A percentile compares a stretch with the other conserved stretches of the same genome.
Evolutionary conservation across 305 asterid genomes (phyloP).

Genomic region (Fraxinus sp.): DNA sequence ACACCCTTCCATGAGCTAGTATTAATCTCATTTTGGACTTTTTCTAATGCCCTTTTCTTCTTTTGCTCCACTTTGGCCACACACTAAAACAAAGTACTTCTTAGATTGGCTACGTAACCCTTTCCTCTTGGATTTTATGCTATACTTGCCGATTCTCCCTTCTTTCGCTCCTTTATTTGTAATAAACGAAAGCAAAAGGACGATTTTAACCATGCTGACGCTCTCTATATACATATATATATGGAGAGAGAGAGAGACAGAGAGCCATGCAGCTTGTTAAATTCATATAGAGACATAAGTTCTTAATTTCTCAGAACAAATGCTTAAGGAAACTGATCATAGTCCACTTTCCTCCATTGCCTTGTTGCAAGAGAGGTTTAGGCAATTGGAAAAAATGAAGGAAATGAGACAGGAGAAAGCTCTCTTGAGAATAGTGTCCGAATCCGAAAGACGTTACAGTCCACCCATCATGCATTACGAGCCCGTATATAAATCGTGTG

Average conservation of each 20-base stretch:
- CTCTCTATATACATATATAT: neutral
- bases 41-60: slow-evolving; percentile 38
- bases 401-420: slow-evolving; percentile 46
- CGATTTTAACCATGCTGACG: neutral
- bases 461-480: slow-evolving; percentile 10
- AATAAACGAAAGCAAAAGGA: neutral
- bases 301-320: slow-evolving; percentile 7
- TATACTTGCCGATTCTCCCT: slow-evolving; percentile 45
- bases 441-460: slow-evolving; percentile 10
- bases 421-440: slow-evolving; percentile 26
- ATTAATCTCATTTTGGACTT: slow-evolving; percentile 51
- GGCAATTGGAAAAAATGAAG: slow-evolving; percentile 45
- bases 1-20: slow-evolving; percentile 64
- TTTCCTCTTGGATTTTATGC: slow-evolving; percentile 58
- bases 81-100: slow-evolving; percentile 34
- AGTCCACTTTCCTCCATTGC: slow-evolving; percentile 39
- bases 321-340: slow-evolving; percentile 29
- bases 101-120: slow-evolving; percentile 46
- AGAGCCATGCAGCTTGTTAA: slow-evolving; percentile 28
- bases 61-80: slow-evolving; percentile 41
- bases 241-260: neutral
- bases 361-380: slow-evolving; percentile 54
- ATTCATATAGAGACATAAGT: neutral
- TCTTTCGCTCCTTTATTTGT: slow-evolving; percentile 6
- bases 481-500: neutral